A percentile compares a stretch with the other conserved stretches of the same genome.
Evolutionary conservation across 1,284 basidiomycete species (phyloP).

Genomic region (Puccinia novopanici): DNA sequence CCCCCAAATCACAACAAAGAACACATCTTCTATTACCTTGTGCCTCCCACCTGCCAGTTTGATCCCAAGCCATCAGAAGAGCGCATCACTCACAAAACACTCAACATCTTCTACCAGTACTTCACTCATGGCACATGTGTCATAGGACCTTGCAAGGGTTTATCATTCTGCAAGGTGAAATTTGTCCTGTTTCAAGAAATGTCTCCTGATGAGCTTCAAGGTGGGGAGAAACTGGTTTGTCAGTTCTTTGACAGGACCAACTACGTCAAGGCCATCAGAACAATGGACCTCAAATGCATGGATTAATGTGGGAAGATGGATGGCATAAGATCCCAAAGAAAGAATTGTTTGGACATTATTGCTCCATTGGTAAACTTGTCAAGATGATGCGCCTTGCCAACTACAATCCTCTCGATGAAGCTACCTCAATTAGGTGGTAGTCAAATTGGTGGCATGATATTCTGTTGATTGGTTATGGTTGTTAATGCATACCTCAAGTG

Average conservation of each 20-base stretch:
- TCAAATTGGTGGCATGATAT: too few species aligned
- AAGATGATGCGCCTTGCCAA: not conserved
- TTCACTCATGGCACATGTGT: constrained; percentile 1
- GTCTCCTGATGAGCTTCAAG: not conserved
- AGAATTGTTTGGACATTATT: not conserved
- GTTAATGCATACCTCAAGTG: too few species aligned
- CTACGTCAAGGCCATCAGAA: not conserved
- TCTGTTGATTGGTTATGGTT: too few species aligned
- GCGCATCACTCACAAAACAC: too few species aligned
- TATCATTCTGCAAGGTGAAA: not conserved
- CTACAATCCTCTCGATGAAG: not conserved
- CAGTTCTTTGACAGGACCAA: not conserved
- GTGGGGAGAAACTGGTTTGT: not conserved
- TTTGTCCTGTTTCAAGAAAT: not conserved
- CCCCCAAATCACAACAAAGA: too few species aligned
- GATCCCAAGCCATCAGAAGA: too few species aligned
- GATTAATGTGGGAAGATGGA: not conserved
- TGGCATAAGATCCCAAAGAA: not conserved
- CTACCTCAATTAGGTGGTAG: not conserved
- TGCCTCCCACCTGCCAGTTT: too few species aligned
- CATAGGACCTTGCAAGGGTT: not conserved
- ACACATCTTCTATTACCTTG: too few species aligned
- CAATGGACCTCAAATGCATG: not conserved
- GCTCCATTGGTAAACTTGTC: not conserved
- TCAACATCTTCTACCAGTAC: too few species aligned